Percentiles rank a stretch among this genome's conserved stretches.
phyloP scores from a whole-genome alignment of 2,329 filamentous ascomycete species.

The Aspergillus sp. region DNA sequence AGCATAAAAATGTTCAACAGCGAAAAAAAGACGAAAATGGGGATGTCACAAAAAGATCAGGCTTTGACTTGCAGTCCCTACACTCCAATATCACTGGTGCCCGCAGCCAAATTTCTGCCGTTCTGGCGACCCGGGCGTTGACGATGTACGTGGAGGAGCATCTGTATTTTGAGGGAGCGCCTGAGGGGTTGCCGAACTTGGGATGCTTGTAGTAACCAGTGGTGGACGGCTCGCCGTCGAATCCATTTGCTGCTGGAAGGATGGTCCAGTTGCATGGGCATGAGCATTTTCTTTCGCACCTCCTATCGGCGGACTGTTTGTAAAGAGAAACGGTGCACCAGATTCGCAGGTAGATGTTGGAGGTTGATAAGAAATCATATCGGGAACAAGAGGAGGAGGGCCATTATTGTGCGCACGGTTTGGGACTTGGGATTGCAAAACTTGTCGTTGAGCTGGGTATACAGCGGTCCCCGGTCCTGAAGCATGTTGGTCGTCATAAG shows the following conservation, averaged over 20 bases:
- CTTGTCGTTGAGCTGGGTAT: background rate
- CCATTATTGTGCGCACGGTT: background rate
- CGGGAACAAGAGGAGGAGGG: conserved; percentile 19
- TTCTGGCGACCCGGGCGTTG: background rate
- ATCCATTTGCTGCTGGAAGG: background rate
- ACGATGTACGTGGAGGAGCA: background rate
- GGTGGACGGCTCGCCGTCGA: background rate
- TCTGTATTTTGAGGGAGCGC: background rate
- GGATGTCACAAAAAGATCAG: background rate
- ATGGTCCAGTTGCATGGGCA: background rate
- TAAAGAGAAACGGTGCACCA: background rate
- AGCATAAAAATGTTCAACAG: background rate
- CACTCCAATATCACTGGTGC: background rate
- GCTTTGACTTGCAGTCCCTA: background rate
- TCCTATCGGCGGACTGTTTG: background rate
- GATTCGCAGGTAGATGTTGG: background rate
- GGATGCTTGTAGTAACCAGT: background rate
- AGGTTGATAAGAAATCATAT: conserved; percentile 17
- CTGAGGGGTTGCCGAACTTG: background rate
- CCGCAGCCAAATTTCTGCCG: background rate
- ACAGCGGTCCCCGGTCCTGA: background rate
- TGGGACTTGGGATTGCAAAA: background rate
- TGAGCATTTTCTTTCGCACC: background rate
- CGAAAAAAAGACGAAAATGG: too few relatives aligned
- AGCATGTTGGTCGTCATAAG: background rate